Evolutionary conservation across 2,329 filamentous ascomycete genomes (phyloP).

Genomic region (Beauveria rudraprayagi): DNA sequence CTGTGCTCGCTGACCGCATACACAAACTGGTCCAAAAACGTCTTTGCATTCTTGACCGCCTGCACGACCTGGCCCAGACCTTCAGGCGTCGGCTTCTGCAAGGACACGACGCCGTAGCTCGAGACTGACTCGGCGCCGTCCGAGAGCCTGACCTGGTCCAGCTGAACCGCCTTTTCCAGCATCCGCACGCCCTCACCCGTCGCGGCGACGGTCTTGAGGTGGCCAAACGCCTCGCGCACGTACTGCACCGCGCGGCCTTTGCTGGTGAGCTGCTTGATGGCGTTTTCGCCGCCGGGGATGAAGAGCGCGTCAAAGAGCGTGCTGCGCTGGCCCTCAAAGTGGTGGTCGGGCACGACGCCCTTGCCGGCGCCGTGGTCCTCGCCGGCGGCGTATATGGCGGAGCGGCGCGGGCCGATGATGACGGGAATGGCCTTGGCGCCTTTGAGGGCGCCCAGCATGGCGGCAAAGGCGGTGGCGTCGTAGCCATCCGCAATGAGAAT

Average conservation of each 20-base stretch:
- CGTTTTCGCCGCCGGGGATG: constrained; percentile 61
- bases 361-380: constrained; percentile 39
- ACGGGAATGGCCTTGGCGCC: constrained; percentile 59
- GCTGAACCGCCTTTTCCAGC: constrained; percentile 40
- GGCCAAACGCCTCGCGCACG: constrained; percentile 72
- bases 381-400: constrained; percentile 54
- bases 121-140: constrained; percentile 43
- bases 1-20: constrained; percentile 63
- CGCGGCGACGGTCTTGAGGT: constrained; percentile 71
- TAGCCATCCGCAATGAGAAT: constrained; percentile 74
- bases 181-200: constrained; percentile 64
- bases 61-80: constrained; percentile 53
- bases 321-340: constrained; percentile 70
- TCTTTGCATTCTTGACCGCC: constrained; percentile 58
- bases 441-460: constrained; percentile 54
- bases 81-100: constrained; percentile 43
- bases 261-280: constrained; percentile 54
- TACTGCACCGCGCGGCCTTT: constrained; percentile 69
- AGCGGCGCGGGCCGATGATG: constrained; percentile 62
- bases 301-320: constrained; percentile 77
- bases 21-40: constrained; percentile 65
- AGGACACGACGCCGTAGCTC: constrained; percentile 71
- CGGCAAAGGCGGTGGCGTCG: constrained; percentile 56
- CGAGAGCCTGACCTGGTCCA: constrained; percentile 32
- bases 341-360: constrained; percentile 62